phyloP scores from a whole-genome alignment of 805 yeast genomes.

The Suhomyces kilbournensis region DNA sequence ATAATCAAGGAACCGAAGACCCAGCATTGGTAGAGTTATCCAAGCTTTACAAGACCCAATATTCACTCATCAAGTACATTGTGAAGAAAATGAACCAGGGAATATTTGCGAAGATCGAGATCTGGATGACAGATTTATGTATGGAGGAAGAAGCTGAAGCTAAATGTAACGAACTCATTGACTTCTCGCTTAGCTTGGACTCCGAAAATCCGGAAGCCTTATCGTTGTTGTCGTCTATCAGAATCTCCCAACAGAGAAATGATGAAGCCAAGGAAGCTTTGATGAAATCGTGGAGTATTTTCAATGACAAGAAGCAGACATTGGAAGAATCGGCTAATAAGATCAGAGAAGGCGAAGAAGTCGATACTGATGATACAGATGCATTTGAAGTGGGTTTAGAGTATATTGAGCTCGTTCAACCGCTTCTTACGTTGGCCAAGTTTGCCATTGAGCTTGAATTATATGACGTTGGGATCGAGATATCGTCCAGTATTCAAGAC shows the following conservation, averaged over 20 bases:
- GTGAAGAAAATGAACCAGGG: constrained; percentile 70
- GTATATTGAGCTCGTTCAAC: constrained; percentile 67
- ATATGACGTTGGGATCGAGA: constrained; percentile 63
- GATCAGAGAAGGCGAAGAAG: constrained; percentile 11
- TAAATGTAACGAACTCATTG: constrained; percentile 70
- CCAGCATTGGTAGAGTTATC: constrained; percentile 23
- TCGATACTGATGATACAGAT: constrained; percentile 28
- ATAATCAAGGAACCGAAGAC: constrained; percentile 21
- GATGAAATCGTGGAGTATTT: constrained; percentile 67
- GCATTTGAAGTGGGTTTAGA: constrained; percentile 46
- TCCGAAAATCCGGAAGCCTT: constrained; percentile 72
- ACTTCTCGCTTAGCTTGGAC: constrained; percentile 60
- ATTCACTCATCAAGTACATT: constrained; percentile 29
- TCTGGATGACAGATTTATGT: constrained; percentile 97
- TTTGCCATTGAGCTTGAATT: constrained; percentile 74
- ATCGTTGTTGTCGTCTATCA: constrained; percentile 78
- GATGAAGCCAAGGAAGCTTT: constrained; percentile 74
- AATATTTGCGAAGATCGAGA: constrained; percentile 80
- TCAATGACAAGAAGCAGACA: constrained; percentile 46
- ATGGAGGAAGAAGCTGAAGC: constrained; percentile 88
- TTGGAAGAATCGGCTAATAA: constrained; percentile 43
- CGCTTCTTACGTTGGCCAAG: constrained; percentile 68
- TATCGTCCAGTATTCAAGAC: constrained; percentile 65
- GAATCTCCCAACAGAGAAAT: constrained; percentile 78
- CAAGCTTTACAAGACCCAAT: constrained; percentile 20